A percentile compares a stretch with the other conserved stretches of the same genome.
phyloP scores from a whole-genome alignment of 176 grass and related monocot genomes.

The Calamus simplicifolius region DNA sequence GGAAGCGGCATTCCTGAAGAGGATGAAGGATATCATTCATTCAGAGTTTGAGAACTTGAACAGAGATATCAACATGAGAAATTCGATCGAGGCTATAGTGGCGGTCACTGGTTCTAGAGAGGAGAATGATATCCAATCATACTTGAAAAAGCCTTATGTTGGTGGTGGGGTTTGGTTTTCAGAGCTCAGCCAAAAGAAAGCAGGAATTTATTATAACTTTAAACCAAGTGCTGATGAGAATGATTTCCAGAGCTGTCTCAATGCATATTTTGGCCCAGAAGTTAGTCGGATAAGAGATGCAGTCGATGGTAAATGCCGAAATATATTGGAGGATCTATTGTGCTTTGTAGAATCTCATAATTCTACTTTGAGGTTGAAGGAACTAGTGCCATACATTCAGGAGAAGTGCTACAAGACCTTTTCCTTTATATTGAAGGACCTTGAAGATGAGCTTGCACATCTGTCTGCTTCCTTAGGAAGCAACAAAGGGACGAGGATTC shows the following conservation, averaged over 20 bases:
- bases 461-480: constrained; percentile 50
- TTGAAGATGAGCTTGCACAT: constrained; percentile 60
- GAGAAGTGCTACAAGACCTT: constrained; percentile 84
- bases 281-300: constrained; percentile 77
- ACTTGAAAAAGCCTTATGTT: constrained; percentile 45
- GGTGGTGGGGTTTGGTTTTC: constrained; percentile 80
- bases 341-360: constrained; percentile 91
- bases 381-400: constrained; percentile 83
- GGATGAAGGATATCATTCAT: constrained; percentile 84
- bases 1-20: constrained; percentile 68
- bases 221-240: constrained; percentile 86
- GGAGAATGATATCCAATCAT: constrained; percentile 39
- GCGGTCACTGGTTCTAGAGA: constrained; percentile 34
- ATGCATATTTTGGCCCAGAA: constrained; percentile 66
- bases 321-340: constrained; percentile 84
- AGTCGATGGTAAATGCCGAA: constrained; percentile 85
- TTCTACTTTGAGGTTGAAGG: constrained; percentile 69
- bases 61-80: constrained; percentile 46
- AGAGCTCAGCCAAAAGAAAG: constrained; percentile 79
- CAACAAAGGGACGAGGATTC: constrained; percentile 27
- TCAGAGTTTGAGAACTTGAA: constrained; percentile 58
- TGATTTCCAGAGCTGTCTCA: constrained; percentile 72
- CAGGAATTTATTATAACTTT: constrained; percentile 63
- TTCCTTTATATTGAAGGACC: constrained; percentile 52
- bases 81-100: constrained; percentile 51